Evolutionary conservation across 2,329 filamentous ascomycete species (phyloP).

Genomic region (Dactylellina leptospora): DNA sequence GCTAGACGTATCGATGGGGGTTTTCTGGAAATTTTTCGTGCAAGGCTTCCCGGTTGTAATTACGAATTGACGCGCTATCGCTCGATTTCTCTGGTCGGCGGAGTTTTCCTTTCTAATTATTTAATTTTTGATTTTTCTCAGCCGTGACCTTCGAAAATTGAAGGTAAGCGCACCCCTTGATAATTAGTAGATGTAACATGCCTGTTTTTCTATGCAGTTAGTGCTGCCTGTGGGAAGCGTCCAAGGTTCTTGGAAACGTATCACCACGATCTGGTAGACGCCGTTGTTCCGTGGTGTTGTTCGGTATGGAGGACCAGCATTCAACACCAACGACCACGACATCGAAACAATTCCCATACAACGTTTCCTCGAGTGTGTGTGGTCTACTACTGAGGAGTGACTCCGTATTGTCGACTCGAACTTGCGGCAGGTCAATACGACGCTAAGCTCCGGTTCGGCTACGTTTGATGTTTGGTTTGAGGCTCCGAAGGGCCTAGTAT

Average conservation of each 20-base stretch:
- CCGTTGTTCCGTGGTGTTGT: not conserved
- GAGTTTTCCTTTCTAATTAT: too few species aligned
- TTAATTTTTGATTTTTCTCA: not conserved
- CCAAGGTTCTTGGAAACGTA: not conserved
- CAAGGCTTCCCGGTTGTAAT: constrained; percentile 25
- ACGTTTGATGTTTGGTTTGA: constrained; percentile 17
- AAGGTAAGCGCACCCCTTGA: not conserved
- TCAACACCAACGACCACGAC: too few species aligned
- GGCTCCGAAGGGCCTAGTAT: constrained; percentile 12
- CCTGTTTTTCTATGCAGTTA: not conserved
- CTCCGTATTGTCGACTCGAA: constrained; percentile 9
- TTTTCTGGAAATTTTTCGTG: constrained; percentile 8
- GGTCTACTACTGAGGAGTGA: not conserved
- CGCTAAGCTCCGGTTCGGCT: constrained; percentile 34
- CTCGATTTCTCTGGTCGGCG: not conserved
- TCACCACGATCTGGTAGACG: not conserved
- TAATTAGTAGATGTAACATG: constrained; percentile 21
- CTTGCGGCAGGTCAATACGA: constrained; percentile 16
- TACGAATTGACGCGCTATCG: not conserved
- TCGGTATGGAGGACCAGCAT: not conserved
- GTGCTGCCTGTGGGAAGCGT: not conserved
- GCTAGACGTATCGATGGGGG: not conserved
- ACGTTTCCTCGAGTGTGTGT: constrained; percentile 6
- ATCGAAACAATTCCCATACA: too few species aligned
- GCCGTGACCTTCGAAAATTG: not conserved